phyloP scores from a whole-genome alignment of 106 monocot species.

The Dioscorea dumetorum region DNA sequence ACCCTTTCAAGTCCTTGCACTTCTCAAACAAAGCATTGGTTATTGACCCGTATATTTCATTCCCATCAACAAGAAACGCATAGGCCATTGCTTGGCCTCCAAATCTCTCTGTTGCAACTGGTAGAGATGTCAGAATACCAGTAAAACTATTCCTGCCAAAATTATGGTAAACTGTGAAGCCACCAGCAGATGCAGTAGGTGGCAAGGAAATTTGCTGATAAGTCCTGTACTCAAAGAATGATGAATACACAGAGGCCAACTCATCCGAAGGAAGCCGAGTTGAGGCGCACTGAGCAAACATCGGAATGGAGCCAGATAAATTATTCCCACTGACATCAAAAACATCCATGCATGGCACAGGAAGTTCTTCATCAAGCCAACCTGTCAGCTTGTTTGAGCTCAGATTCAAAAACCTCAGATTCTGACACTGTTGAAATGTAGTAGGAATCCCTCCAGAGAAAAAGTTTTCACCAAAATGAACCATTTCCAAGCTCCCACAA shows the following conservation, averaged over 20 bases:
- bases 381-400: constrained; percentile 77
- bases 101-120: constrained; percentile 30
- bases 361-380: constrained; percentile 38
- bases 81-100: constrained; percentile 35
- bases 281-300: constrained; percentile 29
- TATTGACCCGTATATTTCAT: constrained; percentile 52
- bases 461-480: constrained; percentile 64
- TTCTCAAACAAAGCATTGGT: constrained; percentile 41
- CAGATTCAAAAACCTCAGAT: constrained; percentile 67
- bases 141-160: constrained; percentile 62
- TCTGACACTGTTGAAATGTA: constrained; percentile 39
- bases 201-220: constrained; percentile 13
- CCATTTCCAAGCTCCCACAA: constrained; percentile 69
- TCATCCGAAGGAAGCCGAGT: constrained; percentile 13
- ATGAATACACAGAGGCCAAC: constrained; percentile 28
- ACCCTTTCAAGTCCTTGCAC: constrained; percentile 41
- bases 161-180: constrained; percentile 47
- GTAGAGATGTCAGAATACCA: constrained; percentile 44
- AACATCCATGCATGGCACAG: constrained; percentile 63
- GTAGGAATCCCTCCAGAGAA: constrained; percentile 46
- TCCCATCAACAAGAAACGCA: constrained; percentile 47
- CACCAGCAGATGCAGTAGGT: constrained; percentile 10
- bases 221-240: constrained; percentile 29
- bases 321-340: constrained; percentile 80
- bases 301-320: constrained; percentile 61